Conservation (phyloP, 1,284 basidiomycete genomes). For the Coniferiporia sulphurascens region DNA sequence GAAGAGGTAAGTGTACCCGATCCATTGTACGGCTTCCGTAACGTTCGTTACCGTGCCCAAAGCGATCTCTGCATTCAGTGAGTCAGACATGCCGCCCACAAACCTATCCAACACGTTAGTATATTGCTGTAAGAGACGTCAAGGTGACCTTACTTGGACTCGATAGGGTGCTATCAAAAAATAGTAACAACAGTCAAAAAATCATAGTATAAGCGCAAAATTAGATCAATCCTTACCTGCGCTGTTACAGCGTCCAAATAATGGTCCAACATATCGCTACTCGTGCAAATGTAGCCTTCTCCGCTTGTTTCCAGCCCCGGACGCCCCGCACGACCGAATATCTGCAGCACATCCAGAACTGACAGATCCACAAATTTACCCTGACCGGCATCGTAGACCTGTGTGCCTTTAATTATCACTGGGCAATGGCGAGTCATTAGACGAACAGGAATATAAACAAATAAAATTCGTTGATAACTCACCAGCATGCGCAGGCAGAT, state of each 20-base stretch:
- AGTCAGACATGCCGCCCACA: constrained; percentile 81
- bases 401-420: constrained; percentile 98
- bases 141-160: constrained; percentile 71
- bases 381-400: constrained; percentile 88
- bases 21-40: constrained; percentile 89
- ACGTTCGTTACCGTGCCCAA: constrained; percentile 91
- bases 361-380: constrained; percentile 92
- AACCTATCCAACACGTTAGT: constrained; percentile 54
- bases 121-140: neutral
- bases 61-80: constrained; percentile 94
- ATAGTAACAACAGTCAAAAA: constrained; percentile 1
- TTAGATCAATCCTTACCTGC: constrained; percentile 47
- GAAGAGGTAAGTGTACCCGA: constrained; percentile 96
- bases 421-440: neutral
- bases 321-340: constrained; percentile 96
- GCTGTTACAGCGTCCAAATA: constrained; percentile 89
- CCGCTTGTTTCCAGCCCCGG: constrained; percentile 95
- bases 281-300: constrained; percentile 96
- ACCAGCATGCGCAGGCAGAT: constrained; percentile 97
- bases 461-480: constrained; percentile 19
- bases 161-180: constrained; percentile 76
- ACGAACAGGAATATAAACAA: neutral
- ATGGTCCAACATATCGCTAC: constrained; percentile 88
- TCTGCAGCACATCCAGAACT: constrained; percentile 93
- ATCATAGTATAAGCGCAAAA: constrained; percentile 1